phyloP scores from a whole-genome alignment of 2,329 filamentous ascomycete genomes.

The Venturia oleaginea region DNA sequence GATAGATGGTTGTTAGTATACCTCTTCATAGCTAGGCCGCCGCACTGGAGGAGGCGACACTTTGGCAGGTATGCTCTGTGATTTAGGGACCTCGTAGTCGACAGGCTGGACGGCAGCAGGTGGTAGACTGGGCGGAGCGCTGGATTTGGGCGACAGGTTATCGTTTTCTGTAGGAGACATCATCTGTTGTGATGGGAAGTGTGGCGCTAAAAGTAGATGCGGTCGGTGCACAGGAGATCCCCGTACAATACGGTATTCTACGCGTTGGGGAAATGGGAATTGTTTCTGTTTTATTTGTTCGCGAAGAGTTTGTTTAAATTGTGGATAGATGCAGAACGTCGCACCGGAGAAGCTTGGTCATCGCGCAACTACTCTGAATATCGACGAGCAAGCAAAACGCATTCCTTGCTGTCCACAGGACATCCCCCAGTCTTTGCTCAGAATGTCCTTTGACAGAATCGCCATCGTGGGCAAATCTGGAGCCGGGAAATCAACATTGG shows the following conservation, averaged over 20 bases:
- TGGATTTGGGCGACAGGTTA: not conserved
- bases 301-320: not conserved
- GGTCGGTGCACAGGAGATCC: not conserved
- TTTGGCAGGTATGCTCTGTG: not conserved
- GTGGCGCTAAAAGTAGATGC: constrained; percentile 3
- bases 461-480: constrained; percentile 6
- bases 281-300: not conserved
- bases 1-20: not conserved
- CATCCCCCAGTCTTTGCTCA: not conserved
- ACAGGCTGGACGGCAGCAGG: not conserved
- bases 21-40: constrained; percentile 10
- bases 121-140: not conserved
- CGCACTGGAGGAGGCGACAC: not conserved
- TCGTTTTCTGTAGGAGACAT: not conserved
- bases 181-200: not conserved
- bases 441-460: constrained; percentile 6
- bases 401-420: too few relatives aligned
- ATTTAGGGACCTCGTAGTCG: not conserved
- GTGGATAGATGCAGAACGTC: too few relatives aligned
- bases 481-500: constrained; percentile 11
- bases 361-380: too few relatives aligned
- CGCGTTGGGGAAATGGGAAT: not conserved
- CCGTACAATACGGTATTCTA: not conserved
- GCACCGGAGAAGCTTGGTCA: too few relatives aligned
- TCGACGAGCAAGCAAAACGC: too few relatives aligned